Base-by-base conservation (phyloP, 257 asterid species). In the Jacaranda copaia region DNA sequence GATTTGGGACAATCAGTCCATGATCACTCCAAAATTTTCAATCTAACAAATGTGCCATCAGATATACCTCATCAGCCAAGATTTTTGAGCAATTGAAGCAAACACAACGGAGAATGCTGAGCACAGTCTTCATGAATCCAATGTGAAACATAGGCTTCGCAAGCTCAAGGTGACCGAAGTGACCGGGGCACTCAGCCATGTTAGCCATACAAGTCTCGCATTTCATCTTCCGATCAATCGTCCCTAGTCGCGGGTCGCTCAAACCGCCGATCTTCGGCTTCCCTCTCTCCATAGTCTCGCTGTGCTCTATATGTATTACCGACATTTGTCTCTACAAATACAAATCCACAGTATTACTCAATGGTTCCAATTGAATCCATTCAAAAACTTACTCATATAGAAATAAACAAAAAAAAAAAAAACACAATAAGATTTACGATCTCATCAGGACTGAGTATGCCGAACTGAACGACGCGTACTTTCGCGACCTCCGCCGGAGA, bases 161-260 rank as follows among this genome's bases (percentile, higher is more conserved):
- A 1, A 96, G 95, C 91, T 96, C 99, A 8, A 96, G 97, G 75
- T 96, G 99, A 7, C 98, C 99, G 25, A 96, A 96, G 75, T 96
- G 99, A 39, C 99, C 99, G 5, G 99, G 96, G 63, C 99, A 96
- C 83, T 96, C 99, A 0, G 99, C 99, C 99, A 96, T 96, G 69
- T 81, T 93, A 2, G 97, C 90, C 98, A 93, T 96, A 86, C 99
- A 96, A 9, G 99, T 96, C 83, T 96, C 99, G 32, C 99, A 96
- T 88, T 96, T 96, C 91, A 89, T 81, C 83, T 93, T 96, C 81
- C 99, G 79, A 74, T 96, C 99, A 71, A 96, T 96, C 4, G 99
- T 96, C 76, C 99, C 99, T 18, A 96, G 86, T 12, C 93, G 84
- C 15, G 92, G 92, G 79, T 96, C 99, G 76, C 98, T 93, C 72